Conservation (phyloP, 768 basidiomycete genomes). For the Russula olivacea region DNA sequence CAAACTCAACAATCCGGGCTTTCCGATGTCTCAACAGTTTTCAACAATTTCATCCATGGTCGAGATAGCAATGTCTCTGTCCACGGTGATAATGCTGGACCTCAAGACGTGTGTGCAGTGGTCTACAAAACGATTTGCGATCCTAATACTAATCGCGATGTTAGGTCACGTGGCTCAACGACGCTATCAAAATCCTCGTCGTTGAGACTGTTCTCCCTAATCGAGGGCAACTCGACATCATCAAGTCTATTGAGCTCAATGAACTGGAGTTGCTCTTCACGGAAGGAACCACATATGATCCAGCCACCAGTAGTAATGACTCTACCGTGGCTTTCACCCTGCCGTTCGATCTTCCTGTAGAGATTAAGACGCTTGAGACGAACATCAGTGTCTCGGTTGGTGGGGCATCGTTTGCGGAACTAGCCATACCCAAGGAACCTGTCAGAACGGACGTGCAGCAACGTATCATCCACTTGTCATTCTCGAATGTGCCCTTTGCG, state of each 20-base stretch:
- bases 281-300: constrained; percentile 48
- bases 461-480: constrained; percentile 56
- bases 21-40: constrained; percentile 53
- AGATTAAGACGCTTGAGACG: constrained; percentile 57
- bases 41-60: constrained; percentile 69
- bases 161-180: constrained; percentile 67
- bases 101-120: constrained; percentile 43
- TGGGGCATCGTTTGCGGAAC: constrained; percentile 51
- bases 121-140: not conserved
- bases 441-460: constrained; percentile 55
- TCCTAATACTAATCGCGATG: constrained; percentile 12
- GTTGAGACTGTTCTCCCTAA: constrained; percentile 58
- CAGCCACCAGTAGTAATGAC: constrained; percentile 51
- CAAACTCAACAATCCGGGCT: constrained; percentile 50
- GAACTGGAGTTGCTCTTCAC: constrained; percentile 57
- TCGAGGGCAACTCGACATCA: constrained; percentile 53
- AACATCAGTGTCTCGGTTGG: constrained; percentile 49
- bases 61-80: constrained; percentile 54
- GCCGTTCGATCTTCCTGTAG: constrained; percentile 64
- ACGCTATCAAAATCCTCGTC: constrained; percentile 57
- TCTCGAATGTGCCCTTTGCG: constrained; percentile 53
- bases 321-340: constrained; percentile 60
- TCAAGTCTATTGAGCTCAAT: constrained; percentile 57
- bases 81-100: constrained; percentile 52
- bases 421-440: constrained; percentile 52